Evolutionary conservation across 169 alveolate species (phyloP).

Genomic region (Cyclospora cayetanensis): DNA sequence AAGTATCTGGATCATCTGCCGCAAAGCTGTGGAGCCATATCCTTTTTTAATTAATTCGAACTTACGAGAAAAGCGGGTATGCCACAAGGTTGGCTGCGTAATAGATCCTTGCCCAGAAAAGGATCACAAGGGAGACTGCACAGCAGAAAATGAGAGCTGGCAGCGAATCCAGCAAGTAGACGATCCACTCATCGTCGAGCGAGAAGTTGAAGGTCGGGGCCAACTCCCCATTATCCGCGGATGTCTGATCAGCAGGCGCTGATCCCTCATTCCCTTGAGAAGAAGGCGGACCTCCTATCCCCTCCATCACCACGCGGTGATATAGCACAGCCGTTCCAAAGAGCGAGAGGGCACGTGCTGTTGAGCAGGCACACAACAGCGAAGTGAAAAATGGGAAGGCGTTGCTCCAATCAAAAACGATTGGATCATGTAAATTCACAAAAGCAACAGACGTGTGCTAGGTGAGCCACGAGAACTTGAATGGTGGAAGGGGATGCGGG

Average conservation of each 20-base stretch:
- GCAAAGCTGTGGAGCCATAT: too few relatives aligned
- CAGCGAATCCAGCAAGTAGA: conserved; percentile 42
- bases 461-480: neutral
- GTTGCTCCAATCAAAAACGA: neutral
- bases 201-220: conserved; percentile 31
- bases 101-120: conserved; percentile 69
- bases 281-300: neutral
- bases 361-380: neutral
- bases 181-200: conserved; percentile 60
- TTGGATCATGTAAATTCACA: neutral
- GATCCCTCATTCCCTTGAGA: neutral
- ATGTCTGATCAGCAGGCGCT: neutral
- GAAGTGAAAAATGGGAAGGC: neutral
- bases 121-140: conserved; percentile 56
- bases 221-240: neutral
- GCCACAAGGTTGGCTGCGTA: conserved; percentile 65
- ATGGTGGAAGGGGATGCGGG: neutral
- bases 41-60: too few relatives aligned
- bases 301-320: neutral
- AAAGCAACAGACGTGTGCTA: neutral
- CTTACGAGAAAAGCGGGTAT: conserved; percentile 50
- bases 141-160: conserved; percentile 59
- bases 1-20: too few relatives aligned
- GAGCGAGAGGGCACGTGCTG: conserved; percentile 24
- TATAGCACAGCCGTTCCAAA: conserved; percentile 19